Percentiles rank a stretch among this genome's conserved stretches.
These are phyloP conservation scores for Arthrobotrys musiformis DNA, from an alignment of 2,329 filamentous ascomycete genomes.

Conservation along the genomic window DNA sequence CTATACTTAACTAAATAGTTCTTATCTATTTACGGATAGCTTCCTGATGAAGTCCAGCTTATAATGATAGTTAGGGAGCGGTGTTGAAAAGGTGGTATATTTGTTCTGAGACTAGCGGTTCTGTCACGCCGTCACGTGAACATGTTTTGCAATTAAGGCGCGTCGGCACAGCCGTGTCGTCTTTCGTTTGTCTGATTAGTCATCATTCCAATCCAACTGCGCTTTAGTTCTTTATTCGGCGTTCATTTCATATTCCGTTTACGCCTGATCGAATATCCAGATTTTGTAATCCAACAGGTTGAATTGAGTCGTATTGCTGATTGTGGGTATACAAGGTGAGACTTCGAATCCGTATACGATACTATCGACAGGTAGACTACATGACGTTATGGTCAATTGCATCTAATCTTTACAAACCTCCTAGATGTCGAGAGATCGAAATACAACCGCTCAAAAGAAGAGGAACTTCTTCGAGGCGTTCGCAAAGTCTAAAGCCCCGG, in stretches of 20 bases:
- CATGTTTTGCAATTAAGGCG: neutral
- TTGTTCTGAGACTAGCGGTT: neutral
- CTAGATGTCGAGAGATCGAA: constrained; percentile 12
- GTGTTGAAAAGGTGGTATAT: constrained; percentile 2
- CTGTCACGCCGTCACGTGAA: neutral
- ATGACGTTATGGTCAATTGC: neutral
- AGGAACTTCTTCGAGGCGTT: constrained; percentile 41
- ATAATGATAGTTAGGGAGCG: too few relatives aligned
- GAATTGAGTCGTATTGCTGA: neutral
- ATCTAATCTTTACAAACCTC: neutral
- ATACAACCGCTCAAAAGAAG: constrained; percentile 9
- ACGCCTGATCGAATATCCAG: too few relatives aligned
- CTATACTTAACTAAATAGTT: too few relatives aligned
- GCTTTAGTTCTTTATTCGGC: too few relatives aligned
- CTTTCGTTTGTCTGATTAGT: neutral
- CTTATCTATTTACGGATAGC: too few relatives aligned
- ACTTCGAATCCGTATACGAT: neutral
- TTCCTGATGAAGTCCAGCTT: too few relatives aligned
- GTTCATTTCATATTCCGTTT: too few relatives aligned
- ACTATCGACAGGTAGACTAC: neutral
- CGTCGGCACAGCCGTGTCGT: constrained; percentile 1
- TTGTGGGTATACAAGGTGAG: neutral
- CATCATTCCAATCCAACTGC: neutral
- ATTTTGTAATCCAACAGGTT: neutral
- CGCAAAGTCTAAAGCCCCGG: constrained; percentile 19